These are phyloP conservation scores for Geotrichum siamense DNA, from an alignment of 1,139 yeast genomes.

Conservation along the genomic window DNA sequence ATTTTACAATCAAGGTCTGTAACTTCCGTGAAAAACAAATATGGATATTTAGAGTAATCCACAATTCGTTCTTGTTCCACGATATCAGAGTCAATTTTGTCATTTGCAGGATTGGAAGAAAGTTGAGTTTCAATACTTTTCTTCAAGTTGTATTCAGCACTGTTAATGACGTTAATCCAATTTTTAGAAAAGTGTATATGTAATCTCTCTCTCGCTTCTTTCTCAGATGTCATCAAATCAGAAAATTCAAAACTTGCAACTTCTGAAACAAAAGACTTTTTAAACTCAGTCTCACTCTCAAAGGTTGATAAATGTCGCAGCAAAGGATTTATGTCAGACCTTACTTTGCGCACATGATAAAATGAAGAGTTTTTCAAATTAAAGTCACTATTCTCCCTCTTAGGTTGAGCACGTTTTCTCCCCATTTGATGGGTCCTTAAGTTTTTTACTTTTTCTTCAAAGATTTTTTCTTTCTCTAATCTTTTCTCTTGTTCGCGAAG, in stretches of 20 bases:
- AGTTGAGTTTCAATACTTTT: constrained; percentile 48
- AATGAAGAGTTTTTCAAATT: not conserved
- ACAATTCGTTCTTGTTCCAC: constrained; percentile 46
- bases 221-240: not conserved
- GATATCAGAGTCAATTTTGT: constrained; percentile 41
- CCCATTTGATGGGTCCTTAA: constrained; percentile 21
- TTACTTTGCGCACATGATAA: not conserved
- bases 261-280: not conserved
- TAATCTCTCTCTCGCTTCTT: constrained; percentile 30
- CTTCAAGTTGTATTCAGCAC: constrained; percentile 25
- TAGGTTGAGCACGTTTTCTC: constrained; percentile 1
- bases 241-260: not conserved
- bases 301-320: not conserved
- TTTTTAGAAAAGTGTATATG: constrained; percentile 50
- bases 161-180: constrained; percentile 50
- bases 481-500: constrained; percentile 61
- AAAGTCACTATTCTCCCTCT: not conserved
- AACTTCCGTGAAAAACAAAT: constrained; percentile 52
- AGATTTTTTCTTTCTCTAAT: constrained; percentile 48
- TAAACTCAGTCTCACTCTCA: not conserved
- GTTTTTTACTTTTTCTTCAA: constrained; percentile 40
- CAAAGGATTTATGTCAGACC: not conserved
- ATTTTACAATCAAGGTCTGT: constrained; percentile 49
- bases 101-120: constrained; percentile 45
- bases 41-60: constrained; percentile 55